Evolutionary conservation across 1,139 yeast genomes (phyloP).

Genomic region (Arxiozyma slooffiae): DNA sequence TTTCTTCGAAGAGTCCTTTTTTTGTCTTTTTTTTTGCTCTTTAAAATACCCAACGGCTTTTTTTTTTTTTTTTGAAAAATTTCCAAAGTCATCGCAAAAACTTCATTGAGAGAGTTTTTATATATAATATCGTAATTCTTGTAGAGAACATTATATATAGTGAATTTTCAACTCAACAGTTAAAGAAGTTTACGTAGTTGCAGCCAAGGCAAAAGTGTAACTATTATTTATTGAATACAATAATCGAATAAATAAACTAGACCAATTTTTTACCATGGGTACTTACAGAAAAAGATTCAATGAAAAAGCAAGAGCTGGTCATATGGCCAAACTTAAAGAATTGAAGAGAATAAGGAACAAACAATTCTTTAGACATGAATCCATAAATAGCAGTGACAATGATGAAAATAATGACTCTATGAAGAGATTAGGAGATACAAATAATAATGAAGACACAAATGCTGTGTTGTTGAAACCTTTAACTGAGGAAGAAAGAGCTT

Average conservation of each 20-base stretch:
- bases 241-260: no score
- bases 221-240: no score
- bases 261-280: conserved; percentile 47
- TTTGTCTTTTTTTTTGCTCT: not conserved
- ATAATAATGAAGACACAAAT: conserved; percentile 40
- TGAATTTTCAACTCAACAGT: no score
- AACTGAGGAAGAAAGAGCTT: conserved; percentile 46
- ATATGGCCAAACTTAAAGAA: conserved; percentile 70
- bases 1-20: not conserved
- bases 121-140: no score
- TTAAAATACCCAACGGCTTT: not conserved
- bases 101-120: not conserved
- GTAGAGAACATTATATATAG: no score
- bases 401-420: conserved; percentile 18
- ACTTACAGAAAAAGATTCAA: conserved; percentile 72
- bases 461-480: conserved; percentile 48
- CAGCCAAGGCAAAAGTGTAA: not conserved
- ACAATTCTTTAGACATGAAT: conserved; percentile 44
- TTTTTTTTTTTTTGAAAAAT: conserved; percentile 1
- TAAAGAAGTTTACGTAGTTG: not conserved
- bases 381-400: conserved; percentile 31
- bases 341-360: conserved; percentile 60
- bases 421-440: conserved; percentile 15
- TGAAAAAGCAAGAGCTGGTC: conserved; percentile 78
- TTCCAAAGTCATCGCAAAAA: conserved; percentile 9